These are phyloP conservation scores for Panus rudis DNA, from an alignment of 768 basidiomycete species.

Conservation along the genomic window DNA sequence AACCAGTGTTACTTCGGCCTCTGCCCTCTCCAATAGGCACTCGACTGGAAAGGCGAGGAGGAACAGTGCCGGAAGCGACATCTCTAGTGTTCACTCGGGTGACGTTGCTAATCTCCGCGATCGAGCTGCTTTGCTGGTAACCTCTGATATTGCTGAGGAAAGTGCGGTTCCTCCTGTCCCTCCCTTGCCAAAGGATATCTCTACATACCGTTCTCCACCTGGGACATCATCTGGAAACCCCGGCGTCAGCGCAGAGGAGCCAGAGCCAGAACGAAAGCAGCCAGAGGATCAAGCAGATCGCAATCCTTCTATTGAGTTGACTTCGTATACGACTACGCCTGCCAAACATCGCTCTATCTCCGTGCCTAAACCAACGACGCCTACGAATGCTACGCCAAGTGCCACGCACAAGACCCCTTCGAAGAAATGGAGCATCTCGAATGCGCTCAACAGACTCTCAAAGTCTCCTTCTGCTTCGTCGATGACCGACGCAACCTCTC, in stretches of 20 bases:
- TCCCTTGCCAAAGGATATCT: slow-evolving; percentile 84
- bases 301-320: slow-evolving; percentile 45
- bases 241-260: too few species aligned
- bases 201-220: slow-evolving; percentile 68
- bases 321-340: slow-evolving; percentile 29
- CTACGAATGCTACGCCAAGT: slow-evolving; percentile 15
- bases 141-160: slow-evolving; percentile 55
- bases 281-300: too few species aligned
- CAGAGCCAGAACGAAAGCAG: too few species aligned
- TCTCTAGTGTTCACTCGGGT: slow-evolving; percentile 61
- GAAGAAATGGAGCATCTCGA: slow-evolving; percentile 97
- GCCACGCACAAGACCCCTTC: slow-evolving; percentile 62
- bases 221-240: slow-evolving; percentile 48
- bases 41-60: slow-evolving; percentile 53
- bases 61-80: slow-evolving; percentile 84
- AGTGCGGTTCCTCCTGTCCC: slow-evolving; percentile 85
- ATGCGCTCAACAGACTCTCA: slow-evolving; percentile 66
- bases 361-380: slow-evolving; percentile 21
- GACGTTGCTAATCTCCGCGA: slow-evolving; percentile 62
- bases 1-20: slow-evolving; percentile 73
- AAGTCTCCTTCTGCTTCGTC: slow-evolving; percentile 58
- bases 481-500: slow-evolving; percentile 31
- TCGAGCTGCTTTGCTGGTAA: slow-evolving; percentile 53
- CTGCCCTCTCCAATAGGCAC: slow-evolving; percentile 65
- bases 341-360: slow-evolving; percentile 20